A percentile compares a stretch with the other conserved stretches of the same genome.
Conservation (phyloP, 2,329 filamentous ascomycete species). For the Microcyclospora tardicrescens region DNA sequence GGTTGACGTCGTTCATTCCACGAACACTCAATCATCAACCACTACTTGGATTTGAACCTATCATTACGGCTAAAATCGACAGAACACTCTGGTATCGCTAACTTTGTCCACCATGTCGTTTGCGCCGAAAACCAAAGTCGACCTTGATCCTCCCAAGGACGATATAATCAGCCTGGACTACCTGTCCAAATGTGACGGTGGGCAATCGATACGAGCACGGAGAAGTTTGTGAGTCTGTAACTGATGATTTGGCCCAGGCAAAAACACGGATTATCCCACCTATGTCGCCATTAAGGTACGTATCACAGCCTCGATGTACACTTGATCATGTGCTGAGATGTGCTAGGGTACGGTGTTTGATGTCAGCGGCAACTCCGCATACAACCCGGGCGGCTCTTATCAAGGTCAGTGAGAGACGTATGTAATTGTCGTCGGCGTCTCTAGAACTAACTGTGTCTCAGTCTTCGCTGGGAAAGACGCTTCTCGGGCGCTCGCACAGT, state of each 20-base stretch:
- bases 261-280: conserved; percentile 47
- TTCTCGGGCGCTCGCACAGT: conserved; percentile 77
- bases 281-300: conserved; percentile 46
- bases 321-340: not conserved
- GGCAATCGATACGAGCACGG: conserved; percentile 19
- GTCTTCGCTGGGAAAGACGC: conserved; percentile 95
- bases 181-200: conserved; percentile 72
- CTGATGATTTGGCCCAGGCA: conserved; percentile 35
- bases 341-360: conserved; percentile 80
- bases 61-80: too few species aligned
- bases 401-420: conserved; percentile 46
- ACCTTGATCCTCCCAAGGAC: conserved; percentile 72
- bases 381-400: conserved; percentile 71
- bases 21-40: too few species aligned
- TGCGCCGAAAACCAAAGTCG: conserved; percentile 62
- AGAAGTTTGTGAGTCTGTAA: not conserved
- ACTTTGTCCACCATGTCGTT: conserved; percentile 36
- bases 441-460: conserved; percentile 27
- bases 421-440: not conserved
- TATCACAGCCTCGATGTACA: not conserved
- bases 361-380: conserved; percentile 78
- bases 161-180: conserved; percentile 73
- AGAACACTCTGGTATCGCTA: not conserved
- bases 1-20: too few species aligned
- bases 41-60: too few species aligned